Percentiles rank a stretch among this genome's conserved stretches.
These are phyloP conservation scores for Mycena albidolilacea DNA, from an alignment of 768 basidiomycete species.

Conservation along the genomic window DNA sequence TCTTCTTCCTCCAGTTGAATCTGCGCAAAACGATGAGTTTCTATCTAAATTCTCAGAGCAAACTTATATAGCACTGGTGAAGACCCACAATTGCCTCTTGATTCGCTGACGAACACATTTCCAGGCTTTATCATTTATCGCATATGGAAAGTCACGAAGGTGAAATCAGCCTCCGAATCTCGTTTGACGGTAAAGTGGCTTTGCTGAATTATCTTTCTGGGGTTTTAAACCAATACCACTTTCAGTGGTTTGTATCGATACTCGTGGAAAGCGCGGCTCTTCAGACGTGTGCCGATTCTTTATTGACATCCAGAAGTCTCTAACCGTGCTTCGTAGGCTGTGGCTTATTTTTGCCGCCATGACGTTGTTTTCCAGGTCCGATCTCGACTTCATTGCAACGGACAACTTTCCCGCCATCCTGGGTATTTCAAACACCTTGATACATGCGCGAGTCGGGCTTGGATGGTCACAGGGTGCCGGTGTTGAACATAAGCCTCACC, in stretches of 20 bases:
- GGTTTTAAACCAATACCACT: not conserved
- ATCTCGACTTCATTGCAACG: not conserved
- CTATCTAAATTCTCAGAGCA: not conserved
- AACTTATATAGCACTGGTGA: conserved; percentile 20
- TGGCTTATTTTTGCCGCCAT: conserved; percentile 2
- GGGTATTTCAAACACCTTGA: conserved; percentile 7
- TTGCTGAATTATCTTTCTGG: no score
- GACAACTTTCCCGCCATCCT: conserved; percentile 1
- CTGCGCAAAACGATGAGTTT: not conserved
- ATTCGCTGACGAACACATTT: not conserved
- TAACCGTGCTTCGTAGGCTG: not conserved
- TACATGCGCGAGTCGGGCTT: conserved; percentile 15
- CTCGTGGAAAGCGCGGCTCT: not conserved
- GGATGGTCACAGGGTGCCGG: conserved; percentile 10
- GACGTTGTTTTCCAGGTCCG: not conserved
- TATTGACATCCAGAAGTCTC: not conserved
- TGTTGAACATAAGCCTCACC: not conserved
- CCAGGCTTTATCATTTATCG: conserved; percentile 5
- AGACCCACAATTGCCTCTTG: no score
- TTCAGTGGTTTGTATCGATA: conserved; percentile 15
- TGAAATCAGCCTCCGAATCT: not conserved
- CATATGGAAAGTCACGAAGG: not conserved
- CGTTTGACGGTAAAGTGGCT: not conserved
- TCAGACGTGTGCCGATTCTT: not conserved
- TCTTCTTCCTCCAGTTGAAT: not conserved